phyloP scores from a whole-genome alignment of 2,329 filamentous ascomycete genomes.

The Penicillium sp. region DNA sequence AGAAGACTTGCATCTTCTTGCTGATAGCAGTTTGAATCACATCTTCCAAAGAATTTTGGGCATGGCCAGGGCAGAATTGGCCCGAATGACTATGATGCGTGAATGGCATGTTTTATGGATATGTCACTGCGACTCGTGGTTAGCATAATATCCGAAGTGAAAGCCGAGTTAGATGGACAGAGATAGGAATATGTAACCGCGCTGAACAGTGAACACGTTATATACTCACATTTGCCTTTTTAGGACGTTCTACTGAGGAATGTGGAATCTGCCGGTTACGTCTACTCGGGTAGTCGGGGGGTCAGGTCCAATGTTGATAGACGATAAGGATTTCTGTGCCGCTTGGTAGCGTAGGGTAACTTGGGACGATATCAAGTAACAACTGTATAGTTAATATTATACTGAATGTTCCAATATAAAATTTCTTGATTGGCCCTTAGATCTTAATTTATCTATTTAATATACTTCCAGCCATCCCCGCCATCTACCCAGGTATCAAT shows the following conservation, averaged over 20 bases:
- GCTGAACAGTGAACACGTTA: background rate
- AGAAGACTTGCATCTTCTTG: slow-evolving; percentile 77
- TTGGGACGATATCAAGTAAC: background rate
- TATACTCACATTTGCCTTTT: background rate
- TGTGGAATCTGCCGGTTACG: background rate
- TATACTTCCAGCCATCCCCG: background rate
- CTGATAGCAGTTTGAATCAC: slow-evolving; percentile 76
- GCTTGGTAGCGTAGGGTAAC: background rate
- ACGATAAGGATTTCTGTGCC: slow-evolving; percentile 9
- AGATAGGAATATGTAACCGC: background rate
- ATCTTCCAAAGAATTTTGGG: slow-evolving; percentile 78
- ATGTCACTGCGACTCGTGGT: background rate
- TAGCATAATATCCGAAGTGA: background rate
- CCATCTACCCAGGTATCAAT: background rate
- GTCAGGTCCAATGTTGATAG: slow-evolving; percentile 1
- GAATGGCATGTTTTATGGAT: slow-evolving; percentile 69
- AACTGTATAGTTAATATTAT: background rate
- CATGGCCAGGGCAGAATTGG: slow-evolving; percentile 91
- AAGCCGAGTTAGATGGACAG: background rate
- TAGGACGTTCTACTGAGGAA: background rate
- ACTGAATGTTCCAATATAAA: background rate
- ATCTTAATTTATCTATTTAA: background rate
- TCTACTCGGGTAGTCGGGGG: background rate
- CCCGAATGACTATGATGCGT: slow-evolving; percentile 98
- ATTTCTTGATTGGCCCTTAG: background rate